A percentile compares a stretch with the other conserved stretches of the same genome.
Evolutionary conservation across 2,329 filamentous ascomycete species (phyloP).

Genomic region (Epichloe coenophiala): DNA sequence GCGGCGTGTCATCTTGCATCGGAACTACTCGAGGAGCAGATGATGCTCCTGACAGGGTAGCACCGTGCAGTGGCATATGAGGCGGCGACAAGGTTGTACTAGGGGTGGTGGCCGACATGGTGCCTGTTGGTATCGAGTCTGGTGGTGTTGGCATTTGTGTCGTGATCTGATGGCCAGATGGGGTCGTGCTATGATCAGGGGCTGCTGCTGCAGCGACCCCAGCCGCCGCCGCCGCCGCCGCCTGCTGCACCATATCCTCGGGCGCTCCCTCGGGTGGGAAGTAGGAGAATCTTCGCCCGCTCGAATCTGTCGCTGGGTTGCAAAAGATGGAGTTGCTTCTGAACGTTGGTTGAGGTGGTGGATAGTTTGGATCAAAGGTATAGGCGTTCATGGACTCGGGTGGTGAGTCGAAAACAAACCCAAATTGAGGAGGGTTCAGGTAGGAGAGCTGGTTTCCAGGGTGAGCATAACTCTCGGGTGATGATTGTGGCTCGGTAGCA

Average conservation of each 20-base stretch:
- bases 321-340: slow-evolving; percentile 55
- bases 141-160: slow-evolving; percentile 30
- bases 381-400: slow-evolving; percentile 38
- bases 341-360: slow-evolving; percentile 39
- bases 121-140: slow-evolving; percentile 24
- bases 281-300: slow-evolving; percentile 47
- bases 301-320: slow-evolving; percentile 40
- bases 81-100: slow-evolving; percentile 26
- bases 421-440: slow-evolving; percentile 40
- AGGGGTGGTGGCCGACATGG: slow-evolving; percentile 17
- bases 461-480: slow-evolving; percentile 17
- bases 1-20: slow-evolving; percentile 17
- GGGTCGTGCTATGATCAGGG: slow-evolving; percentile 15
- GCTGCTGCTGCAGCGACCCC: slow-evolving; percentile 18
- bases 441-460: slow-evolving; percentile 24
- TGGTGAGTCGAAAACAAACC: slow-evolving; percentile 42
- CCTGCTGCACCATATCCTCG: slow-evolving; percentile 18
- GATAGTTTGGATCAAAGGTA: slow-evolving; percentile 28
- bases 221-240: not conserved
- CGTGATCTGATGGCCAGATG: slow-evolving; percentile 16
- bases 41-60: slow-evolving; percentile 16
- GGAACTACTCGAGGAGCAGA: slow-evolving; percentile 12
- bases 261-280: slow-evolving; percentile 41
- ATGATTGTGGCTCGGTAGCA: slow-evolving; percentile 17
- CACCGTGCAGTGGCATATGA: slow-evolving; percentile 17